Evolutionary conservation across 2,329 filamentous ascomycete genomes (phyloP).

Genomic region (Xylaria hypoxylon): DNA sequence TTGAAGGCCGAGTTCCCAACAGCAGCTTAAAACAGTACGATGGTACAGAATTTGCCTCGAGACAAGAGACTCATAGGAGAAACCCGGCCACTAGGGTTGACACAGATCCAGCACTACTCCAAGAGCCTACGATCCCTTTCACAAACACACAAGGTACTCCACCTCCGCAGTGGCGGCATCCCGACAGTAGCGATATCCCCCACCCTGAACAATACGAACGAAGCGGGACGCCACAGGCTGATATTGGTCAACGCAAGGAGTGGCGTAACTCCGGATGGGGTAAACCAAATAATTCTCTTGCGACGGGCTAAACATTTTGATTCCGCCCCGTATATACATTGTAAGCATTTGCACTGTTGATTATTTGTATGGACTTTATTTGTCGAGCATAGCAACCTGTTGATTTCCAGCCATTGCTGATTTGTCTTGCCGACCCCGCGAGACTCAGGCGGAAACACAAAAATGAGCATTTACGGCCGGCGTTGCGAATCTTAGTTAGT

Average conservation of each 20-base stretch:
- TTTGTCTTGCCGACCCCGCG: conserved; percentile 46
- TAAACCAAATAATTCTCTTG: conserved; percentile 62
- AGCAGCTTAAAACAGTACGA: conserved; percentile 69
- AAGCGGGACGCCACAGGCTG: conserved; percentile 56
- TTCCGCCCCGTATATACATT: conserved; percentile 44
- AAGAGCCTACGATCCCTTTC: conserved; percentile 64
- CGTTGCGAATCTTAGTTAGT: conserved; percentile 48
- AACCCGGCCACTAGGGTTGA: conserved; percentile 76
- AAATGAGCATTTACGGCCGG: conserved; percentile 51
- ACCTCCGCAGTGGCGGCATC: conserved; percentile 61
- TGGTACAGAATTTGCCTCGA: conserved; percentile 66
- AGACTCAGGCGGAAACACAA: conserved; percentile 46
- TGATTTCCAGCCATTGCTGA: conserved; percentile 36
- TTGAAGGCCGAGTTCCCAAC: conserved; percentile 76
- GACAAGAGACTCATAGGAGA: conserved; percentile 66
- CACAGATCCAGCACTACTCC: conserved; percentile 80
- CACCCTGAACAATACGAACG: conserved; percentile 60
- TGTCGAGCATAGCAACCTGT: conserved; percentile 36
- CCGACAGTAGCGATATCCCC: conserved; percentile 59
- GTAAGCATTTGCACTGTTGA: conserved; percentile 40
- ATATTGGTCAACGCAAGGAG: conserved; percentile 61
- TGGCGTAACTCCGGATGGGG: conserved; percentile 70
- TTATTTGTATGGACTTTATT: conserved; percentile 40
- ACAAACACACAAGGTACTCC: conserved; percentile 61
- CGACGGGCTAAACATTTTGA: conserved; percentile 54